A percentile compares a stretch with the other conserved stretches of the same genome.
These are phyloP conservation scores for Lichtheimia ramosa DNA, from an alignment of 371 early-diverging fungal species.

Conservation along the genomic window DNA sequence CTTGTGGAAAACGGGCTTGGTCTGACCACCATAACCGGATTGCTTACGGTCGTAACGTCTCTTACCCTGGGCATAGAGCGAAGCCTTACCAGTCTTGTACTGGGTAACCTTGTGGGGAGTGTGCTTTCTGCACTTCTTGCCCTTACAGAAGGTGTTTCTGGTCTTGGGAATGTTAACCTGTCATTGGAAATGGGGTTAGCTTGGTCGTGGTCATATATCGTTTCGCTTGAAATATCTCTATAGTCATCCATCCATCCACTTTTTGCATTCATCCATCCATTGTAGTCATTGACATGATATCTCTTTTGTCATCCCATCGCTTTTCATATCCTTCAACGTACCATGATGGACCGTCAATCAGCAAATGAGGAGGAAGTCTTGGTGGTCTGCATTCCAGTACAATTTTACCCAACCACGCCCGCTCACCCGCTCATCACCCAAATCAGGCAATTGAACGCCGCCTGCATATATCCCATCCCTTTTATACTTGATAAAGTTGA, in stretches of 20 bases:
- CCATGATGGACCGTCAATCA: not conserved
- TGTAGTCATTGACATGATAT: not conserved
- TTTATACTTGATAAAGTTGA: too few relatives aligned
- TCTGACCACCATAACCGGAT: slow-evolving; percentile 98
- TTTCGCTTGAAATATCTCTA: too few relatives aligned
- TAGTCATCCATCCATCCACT: not conserved
- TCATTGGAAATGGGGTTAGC: too few relatives aligned
- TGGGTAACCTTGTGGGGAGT: slow-evolving; percentile 98
- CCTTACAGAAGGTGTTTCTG: slow-evolving; percentile 98
- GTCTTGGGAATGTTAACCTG: slow-evolving; percentile 99
- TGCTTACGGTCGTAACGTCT: slow-evolving; percentile 74
- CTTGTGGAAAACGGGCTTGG: slow-evolving; percentile 98
- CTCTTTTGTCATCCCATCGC: not conserved
- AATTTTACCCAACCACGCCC: not conserved
- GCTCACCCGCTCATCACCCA: not conserved
- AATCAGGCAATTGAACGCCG: not conserved
- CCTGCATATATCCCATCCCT: too few relatives aligned
- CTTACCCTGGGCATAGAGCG: slow-evolving; percentile 96
- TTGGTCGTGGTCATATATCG: too few relatives aligned
- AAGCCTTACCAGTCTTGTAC: slow-evolving; percentile 99
- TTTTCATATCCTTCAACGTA: not conserved
- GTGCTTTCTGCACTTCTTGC: slow-evolving; percentile 95
- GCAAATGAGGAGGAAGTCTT: not conserved
- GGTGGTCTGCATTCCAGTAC: not conserved
- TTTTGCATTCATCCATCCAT: not conserved